phyloP scores from a whole-genome alignment of 2,329 filamentous ascomycete species.

The Clonostachys chloroleuca region DNA sequence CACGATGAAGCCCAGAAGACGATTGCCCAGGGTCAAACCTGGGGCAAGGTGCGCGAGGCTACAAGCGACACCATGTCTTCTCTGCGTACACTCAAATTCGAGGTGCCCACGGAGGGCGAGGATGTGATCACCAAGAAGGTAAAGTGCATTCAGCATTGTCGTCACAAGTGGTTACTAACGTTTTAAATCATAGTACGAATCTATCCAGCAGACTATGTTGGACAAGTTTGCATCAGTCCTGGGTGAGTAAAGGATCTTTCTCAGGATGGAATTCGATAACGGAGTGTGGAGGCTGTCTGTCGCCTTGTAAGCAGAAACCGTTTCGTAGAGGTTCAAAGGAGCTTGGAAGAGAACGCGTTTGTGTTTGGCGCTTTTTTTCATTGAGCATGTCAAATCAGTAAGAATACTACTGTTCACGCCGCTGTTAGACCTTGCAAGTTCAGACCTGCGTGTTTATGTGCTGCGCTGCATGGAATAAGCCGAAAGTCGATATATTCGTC shows the following conservation, averaged over 20 bases:
- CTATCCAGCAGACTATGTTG: slow-evolving; percentile 83
- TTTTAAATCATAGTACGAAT: slow-evolving; percentile 71
- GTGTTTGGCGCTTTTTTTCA: background rate
- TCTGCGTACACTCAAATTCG: slow-evolving; percentile 93
- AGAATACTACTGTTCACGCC: background rate
- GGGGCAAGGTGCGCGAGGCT: slow-evolving; percentile 88
- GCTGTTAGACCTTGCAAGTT: background rate
- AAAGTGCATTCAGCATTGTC: slow-evolving; percentile 17
- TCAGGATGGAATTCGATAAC: too few species aligned
- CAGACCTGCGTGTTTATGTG: too few species aligned
- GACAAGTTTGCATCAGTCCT: slow-evolving; percentile 96
- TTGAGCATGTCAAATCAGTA: background rate
- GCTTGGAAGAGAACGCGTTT: slow-evolving; percentile 10
- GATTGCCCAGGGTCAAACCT: slow-evolving; percentile 83
- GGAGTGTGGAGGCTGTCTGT: too few species aligned
- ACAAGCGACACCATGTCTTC: slow-evolving; percentile 82
- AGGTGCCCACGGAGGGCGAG: slow-evolving; percentile 82
- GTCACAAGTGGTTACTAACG: too few species aligned
- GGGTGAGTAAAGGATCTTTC: slow-evolving; percentile 66
- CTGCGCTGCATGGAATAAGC: too few species aligned
- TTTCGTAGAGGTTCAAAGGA: slow-evolving; percentile 3
- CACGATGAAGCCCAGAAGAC: slow-evolving; percentile 98
- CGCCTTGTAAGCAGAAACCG: background rate
- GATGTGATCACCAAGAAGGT: slow-evolving; percentile 81
- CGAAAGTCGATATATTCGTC: too few species aligned